Conservation (phyloP, 2,329 filamentous ascomycete genomes). For the Fragosphaeria purpurea region DNA sequence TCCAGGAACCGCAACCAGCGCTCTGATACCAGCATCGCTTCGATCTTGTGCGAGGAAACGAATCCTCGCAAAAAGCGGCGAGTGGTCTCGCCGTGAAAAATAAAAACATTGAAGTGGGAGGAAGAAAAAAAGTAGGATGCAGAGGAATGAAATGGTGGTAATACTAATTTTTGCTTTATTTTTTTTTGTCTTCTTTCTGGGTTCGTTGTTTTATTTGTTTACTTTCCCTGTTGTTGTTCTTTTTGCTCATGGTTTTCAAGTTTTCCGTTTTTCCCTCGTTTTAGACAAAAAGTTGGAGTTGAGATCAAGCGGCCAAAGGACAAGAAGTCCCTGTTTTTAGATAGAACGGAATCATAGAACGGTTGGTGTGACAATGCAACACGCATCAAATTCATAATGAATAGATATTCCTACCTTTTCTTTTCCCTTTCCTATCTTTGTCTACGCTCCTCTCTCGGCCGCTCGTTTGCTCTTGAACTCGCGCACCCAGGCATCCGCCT, state of each 20-base stretch:
- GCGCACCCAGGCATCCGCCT: conserved; percentile 65
- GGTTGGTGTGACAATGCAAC: too few relatives aligned
- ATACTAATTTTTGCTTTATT: neutral
- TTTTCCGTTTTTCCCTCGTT: neutral
- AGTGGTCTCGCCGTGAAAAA: too few relatives aligned
- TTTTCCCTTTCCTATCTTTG: neutral
- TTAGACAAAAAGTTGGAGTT: too few relatives aligned
- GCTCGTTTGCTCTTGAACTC: conserved; percentile 73
- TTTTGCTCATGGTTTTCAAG: neutral
- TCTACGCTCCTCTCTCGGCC: conserved; percentile 28
- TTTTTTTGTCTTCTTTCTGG: neutral
- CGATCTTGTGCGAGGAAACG: conserved; percentile 3
- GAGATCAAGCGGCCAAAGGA: too few relatives aligned
- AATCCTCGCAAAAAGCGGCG: conserved; percentile 5
- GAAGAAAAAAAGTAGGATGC: neutral
- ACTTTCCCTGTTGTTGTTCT: neutral
- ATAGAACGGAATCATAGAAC: too few relatives aligned
- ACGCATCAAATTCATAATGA: too few relatives aligned
- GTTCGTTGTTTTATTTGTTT: neutral
- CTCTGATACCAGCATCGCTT: conserved; percentile 1
- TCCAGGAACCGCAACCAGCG: neutral
- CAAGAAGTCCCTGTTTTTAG: neutral
- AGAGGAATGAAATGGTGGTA: neutral
- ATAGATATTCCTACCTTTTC: too few relatives aligned
- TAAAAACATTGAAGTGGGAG: neutral